Evolutionary conservation across 202 grass and related monocot species (phyloP), one percentile per base, ranked within the genome.

Genomic region (Schoenoplectus triqueter): DNA sequence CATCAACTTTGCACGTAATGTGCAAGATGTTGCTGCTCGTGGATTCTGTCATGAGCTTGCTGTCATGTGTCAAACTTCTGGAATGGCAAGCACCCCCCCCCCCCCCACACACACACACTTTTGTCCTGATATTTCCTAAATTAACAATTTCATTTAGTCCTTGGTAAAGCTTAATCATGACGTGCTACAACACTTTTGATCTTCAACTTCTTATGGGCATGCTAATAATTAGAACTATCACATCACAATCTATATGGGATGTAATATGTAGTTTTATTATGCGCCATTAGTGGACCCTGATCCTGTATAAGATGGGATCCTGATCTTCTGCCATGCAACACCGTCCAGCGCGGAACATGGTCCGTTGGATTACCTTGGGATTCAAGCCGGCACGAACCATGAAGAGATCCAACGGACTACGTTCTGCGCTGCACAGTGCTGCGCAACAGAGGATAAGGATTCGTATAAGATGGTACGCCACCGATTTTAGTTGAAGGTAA

Each of bases 11-110:
- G 89, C 91, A 18, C 89, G 92, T 57, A 97, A 93, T 22, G 88
- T 97, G 72, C 92, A 91, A 88, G 92, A 97, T 5, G 84, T 14
- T 10, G 66, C 86, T 42, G 91, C 86, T 51, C 54, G 56, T 49
- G 83, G 89, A 74, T 97, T 97, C 66, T 95, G 92, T 71, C 88
- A 85, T 44, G 91, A 91, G 59, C 92, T 97, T 81, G 92, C 92
- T 79, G 73, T 87, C 66, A 94, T 94, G 95, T 97, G 95, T 85
- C 91, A 85, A 40, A 89, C 83, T 57, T 94, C 95, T 66, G 95
- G 95, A 90, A 97, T 97, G 91, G 95, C 63, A 94, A 90, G 89
- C 89, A 69, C 50, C 47, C 6, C 31, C 11, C 1, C 13, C n/a
- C 41, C 40, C 39, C 7, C 17, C 15, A 0, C 6, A 14, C 11